Evolutionary conservation across 768 basidiomycete genomes (phyloP).

Genomic region (Chlorophyllum brunneum): DNA sequence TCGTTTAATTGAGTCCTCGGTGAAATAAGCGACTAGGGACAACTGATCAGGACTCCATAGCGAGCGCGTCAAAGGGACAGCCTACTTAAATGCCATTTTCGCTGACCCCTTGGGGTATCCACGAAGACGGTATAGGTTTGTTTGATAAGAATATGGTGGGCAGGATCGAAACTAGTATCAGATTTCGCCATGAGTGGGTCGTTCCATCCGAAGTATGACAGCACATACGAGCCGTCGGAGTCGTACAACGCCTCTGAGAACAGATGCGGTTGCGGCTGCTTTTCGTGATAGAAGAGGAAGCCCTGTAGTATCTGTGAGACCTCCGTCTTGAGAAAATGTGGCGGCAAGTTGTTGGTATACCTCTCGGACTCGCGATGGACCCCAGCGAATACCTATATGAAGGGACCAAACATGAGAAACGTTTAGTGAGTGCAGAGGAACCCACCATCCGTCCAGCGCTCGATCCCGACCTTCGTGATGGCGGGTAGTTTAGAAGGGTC

Average conservation of each 20-base stretch:
- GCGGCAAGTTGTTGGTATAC: conserved; percentile 29
- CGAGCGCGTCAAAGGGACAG: conserved; percentile 20
- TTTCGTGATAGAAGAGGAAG: conserved; percentile 79
- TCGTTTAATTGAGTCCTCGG: conserved; percentile 59
- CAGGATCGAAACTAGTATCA: conserved; percentile 29
- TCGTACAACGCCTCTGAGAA: conserved; percentile 45
- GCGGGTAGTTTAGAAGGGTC: conserved; percentile 7
- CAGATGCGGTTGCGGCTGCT: conserved; percentile 47
- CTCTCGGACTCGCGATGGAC: conserved; percentile 75
- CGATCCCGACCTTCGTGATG: conserved; percentile 61
- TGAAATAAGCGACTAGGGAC: conserved; percentile 71
- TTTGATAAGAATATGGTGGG: conserved; percentile 54
- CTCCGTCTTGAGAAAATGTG: conserved; percentile 4
- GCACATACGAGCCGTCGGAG: conserved; percentile 23
- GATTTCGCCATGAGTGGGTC: background rate
- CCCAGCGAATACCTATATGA: conserved; percentile 61
- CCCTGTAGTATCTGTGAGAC: conserved; percentile 39
- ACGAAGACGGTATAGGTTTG: conserved; percentile 82
- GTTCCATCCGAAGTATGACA: background rate
- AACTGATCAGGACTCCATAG: background rate
- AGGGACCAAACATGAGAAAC: conserved; percentile 3
- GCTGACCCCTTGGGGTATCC: conserved; percentile 58
- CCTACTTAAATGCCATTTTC: conserved; percentile 82
- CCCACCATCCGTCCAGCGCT: conserved; percentile 78
- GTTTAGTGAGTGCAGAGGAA: background rate